Conservation (phyloP, 176 grass and related monocot genomes). For the Lolium perenne region DNA sequence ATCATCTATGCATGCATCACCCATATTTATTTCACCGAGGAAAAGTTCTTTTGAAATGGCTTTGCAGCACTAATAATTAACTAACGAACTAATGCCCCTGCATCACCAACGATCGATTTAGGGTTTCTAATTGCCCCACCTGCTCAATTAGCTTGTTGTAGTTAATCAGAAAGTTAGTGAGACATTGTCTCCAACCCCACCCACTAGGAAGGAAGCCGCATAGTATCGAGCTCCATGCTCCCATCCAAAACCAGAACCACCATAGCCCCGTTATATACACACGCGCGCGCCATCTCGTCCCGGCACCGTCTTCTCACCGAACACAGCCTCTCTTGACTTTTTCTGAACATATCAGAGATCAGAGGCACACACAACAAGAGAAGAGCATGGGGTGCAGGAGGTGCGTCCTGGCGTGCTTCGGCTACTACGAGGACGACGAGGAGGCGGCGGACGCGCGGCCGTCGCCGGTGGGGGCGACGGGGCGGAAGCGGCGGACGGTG, state of each 20-base stretch:
- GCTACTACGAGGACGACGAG: background rate
- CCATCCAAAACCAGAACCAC: background rate
- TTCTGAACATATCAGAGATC: too few species aligned
- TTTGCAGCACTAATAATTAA: background rate
- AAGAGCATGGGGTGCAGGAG: constrained; percentile 40
- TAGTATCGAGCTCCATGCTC: background rate
- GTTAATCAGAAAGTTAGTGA: background rate
- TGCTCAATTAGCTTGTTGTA: constrained; percentile 20
- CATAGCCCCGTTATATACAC: constrained; percentile 28
- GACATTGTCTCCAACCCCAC: constrained; percentile 16
- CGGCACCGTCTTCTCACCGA: constrained; percentile 2
- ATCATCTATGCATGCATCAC: constrained; percentile 3
- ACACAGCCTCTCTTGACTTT: background rate
- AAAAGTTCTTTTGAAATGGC: constrained; percentile 4
- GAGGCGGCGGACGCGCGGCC: background rate
- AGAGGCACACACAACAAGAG: too few species aligned
- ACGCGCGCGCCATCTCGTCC: background rate
- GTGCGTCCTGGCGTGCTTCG: constrained; percentile 56
- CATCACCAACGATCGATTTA: constrained; percentile 41
- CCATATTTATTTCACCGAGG: background rate
- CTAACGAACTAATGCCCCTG: background rate
- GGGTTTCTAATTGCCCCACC: constrained; percentile 22
- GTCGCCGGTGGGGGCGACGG: constrained; percentile 20
- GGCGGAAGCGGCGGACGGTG: constrained; percentile 45
- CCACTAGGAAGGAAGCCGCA: constrained; percentile 38